Conservation (phyloP, 371 early-diverging fungal species). For the Apophysomyces trapeziformis region DNA sequence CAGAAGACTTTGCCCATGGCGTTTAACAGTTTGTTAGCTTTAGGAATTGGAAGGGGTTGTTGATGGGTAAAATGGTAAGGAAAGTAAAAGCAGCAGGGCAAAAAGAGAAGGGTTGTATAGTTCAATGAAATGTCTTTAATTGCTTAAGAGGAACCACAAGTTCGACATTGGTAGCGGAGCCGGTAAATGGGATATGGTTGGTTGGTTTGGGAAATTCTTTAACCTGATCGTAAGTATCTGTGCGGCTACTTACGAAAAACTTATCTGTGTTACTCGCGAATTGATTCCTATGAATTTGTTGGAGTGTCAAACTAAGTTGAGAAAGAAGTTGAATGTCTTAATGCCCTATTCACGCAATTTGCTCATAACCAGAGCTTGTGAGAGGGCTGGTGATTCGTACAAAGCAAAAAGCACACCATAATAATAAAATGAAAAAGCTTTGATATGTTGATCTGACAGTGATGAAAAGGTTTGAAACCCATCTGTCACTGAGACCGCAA, state of each 20-base stretch:
- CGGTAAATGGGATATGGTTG: background rate
- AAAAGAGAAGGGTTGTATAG: too few relatives aligned
- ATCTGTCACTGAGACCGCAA: too few relatives aligned
- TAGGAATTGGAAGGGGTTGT: too few relatives aligned
- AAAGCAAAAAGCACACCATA: background rate
- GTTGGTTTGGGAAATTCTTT: background rate
- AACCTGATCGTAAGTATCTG: conserved; percentile 4
- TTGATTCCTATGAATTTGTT: conserved; percentile 31
- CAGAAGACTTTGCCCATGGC: too few relatives aligned
- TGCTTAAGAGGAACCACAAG: background rate
- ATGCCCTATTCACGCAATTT: conserved; percentile 25
- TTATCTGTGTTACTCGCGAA: conserved; percentile 39
- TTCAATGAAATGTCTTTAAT: too few relatives aligned
- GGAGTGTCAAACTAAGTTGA: conserved; percentile 39
- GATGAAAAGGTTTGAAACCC: too few relatives aligned
- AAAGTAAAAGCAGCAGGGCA: too few relatives aligned
- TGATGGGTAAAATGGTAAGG: too few relatives aligned
- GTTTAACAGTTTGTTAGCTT: too few relatives aligned
- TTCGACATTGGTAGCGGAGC: background rate
- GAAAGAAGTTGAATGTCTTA: conserved; percentile 31
- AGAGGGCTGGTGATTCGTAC: conserved; percentile 36
- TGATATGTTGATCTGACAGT: background rate
- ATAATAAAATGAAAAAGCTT: background rate
- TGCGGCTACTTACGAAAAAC: conserved; percentile 18
- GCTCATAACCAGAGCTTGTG: conserved; percentile 8